Evolutionary conservation across 192 early-diverging fungal genomes (phyloP).

Genomic region (Coemansia sp.): DNA sequence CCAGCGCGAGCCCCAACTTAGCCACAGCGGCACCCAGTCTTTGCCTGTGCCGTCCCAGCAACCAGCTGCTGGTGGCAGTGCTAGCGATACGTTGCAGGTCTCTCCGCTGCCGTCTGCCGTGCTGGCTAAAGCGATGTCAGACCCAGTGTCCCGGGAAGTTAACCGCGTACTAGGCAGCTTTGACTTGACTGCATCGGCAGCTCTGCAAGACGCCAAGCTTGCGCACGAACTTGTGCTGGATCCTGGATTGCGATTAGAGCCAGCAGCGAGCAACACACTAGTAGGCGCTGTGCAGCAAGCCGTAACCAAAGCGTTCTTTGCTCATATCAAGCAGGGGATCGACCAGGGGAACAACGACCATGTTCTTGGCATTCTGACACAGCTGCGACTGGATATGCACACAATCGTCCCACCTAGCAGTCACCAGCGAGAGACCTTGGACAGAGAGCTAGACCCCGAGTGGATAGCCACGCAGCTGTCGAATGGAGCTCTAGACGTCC

Average conservation of each 20-base stretch:
- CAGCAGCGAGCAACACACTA: slow-evolving; percentile 11
- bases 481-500: slow-evolving; percentile 22
- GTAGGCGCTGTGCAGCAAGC: slow-evolving; percentile 25
- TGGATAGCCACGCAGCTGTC: slow-evolving; percentile 22
- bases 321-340: slow-evolving; percentile 18
- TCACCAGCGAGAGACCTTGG: slow-evolving; percentile 7
- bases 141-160: slow-evolving; percentile 23
- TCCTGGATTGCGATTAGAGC: slow-evolving; percentile 27
- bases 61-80: neutral
- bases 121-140: slow-evolving; percentile 29
- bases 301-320: slow-evolving; percentile 23
- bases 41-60: neutral
- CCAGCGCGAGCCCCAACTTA: slow-evolving; percentile 23
- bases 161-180: slow-evolving; percentile 31
- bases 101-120: neutral
- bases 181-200: slow-evolving; percentile 27
- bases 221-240: slow-evolving; percentile 44
- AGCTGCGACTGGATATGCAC: slow-evolving; percentile 27
- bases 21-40: slow-evolving; percentile 26
- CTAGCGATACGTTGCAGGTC: neutral
- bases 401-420: slow-evolving; percentile 23
- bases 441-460: slow-evolving; percentile 33
- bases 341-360: slow-evolving; percentile 17
- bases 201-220: slow-evolving; percentile 32
- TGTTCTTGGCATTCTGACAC: slow-evolving; percentile 14